Base-by-base conservation (phyloP, 2,329 filamentous ascomycete species). In the Diaporthe velutina region DNA sequence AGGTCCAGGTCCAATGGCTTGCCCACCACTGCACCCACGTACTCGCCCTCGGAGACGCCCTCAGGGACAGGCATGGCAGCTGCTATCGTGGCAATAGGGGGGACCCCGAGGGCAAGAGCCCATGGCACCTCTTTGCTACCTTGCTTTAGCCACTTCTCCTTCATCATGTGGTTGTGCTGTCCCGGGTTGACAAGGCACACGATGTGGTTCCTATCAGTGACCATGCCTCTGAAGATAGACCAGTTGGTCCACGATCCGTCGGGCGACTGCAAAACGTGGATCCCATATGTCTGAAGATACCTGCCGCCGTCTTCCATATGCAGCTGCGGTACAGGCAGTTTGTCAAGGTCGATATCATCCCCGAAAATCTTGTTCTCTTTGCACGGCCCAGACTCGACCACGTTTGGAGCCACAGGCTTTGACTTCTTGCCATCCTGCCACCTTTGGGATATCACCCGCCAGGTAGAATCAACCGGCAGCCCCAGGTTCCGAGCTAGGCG, bases 221-320 rank as follows among this genome's bases (percentile, higher is more conserved):
- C 81, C 87, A 89, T 89, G 1, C 83, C 86, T 0, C 85, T 80
- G 8, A 82, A 80, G 73, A 87, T 85, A 0, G 83, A 85, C 85
- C 85, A 87, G 77, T 86, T 87, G 1, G 85, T 87, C 87, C 87
- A 89, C 12, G 79, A 80, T 2, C 81, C 82, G 74, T 86, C 84
- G 0, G 87, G 86, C 0, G 84, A 82, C 75, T 85, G 84, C 0
- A 89, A 77, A 19, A 88, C 78, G 71, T 88, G 83, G 79, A 89
- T 86, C 2, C 87, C 88, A 71, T 85, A 87, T 0, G 87, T 89
- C 74, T 88, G 86, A 30, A 89, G 79, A 72, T 88, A 89, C 68
- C 85, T 86, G 0, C 87, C 87, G 0, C 87, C 87, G 72, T 89
- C 87, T 0, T 79, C 77, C 73, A 85, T 73, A 77, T 89, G 85